Conservation (phyloP, 768 basidiomycete genomes). For the Suillus bovinus region DNA sequence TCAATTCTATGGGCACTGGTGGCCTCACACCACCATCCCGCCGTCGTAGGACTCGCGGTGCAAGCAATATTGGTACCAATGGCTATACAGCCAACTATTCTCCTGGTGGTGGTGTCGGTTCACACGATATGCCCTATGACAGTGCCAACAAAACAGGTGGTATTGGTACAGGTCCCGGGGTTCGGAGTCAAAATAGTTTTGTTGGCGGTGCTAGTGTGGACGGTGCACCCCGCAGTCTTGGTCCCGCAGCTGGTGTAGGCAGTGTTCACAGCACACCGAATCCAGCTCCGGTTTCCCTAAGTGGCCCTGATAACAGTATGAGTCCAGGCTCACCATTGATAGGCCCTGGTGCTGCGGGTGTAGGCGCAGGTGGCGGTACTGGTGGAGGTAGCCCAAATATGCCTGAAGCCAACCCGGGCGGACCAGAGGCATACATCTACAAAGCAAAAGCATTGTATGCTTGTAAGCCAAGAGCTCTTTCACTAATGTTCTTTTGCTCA, state of each 20-base stretch:
- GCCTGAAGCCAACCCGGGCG: slow-evolving; percentile 30
- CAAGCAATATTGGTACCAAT: slow-evolving; percentile 58
- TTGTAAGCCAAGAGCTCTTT: slow-evolving; percentile 52
- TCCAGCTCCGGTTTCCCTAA: slow-evolving; percentile 35
- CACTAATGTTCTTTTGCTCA: slow-evolving; percentile 22
- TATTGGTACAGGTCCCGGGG: slow-evolving; percentile 42
- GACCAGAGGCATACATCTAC: slow-evolving; percentile 55
- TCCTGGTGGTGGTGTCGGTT: slow-evolving; percentile 69
- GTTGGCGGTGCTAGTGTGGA: slow-evolving; percentile 46
- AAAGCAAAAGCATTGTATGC: slow-evolving; percentile 89
- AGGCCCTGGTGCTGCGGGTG: slow-evolving; percentile 63
- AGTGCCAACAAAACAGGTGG: slow-evolving; percentile 50
- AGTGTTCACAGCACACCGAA: slow-evolving; percentile 57
- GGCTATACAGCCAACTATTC: slow-evolving; percentile 61
- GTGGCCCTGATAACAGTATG: slow-evolving; percentile 43
- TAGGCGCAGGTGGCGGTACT: slow-evolving; percentile 51
- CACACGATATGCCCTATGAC: slow-evolving; percentile 65
- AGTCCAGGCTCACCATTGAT: slow-evolving; percentile 65
- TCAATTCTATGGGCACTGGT: slow-evolving; percentile 87
- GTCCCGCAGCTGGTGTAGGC: slow-evolving; percentile 46
- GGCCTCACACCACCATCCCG: slow-evolving; percentile 81
- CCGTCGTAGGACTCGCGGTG: slow-evolving; percentile 70
- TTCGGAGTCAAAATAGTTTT: slow-evolving; percentile 45
- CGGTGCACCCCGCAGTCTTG: slow-evolving; percentile 54
- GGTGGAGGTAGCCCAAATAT: slow-evolving; percentile 20